Base-by-base conservation (phyloP, 2,329 filamentous ascomycete genomes). In the Knoxdaviesia capensis region DNA sequence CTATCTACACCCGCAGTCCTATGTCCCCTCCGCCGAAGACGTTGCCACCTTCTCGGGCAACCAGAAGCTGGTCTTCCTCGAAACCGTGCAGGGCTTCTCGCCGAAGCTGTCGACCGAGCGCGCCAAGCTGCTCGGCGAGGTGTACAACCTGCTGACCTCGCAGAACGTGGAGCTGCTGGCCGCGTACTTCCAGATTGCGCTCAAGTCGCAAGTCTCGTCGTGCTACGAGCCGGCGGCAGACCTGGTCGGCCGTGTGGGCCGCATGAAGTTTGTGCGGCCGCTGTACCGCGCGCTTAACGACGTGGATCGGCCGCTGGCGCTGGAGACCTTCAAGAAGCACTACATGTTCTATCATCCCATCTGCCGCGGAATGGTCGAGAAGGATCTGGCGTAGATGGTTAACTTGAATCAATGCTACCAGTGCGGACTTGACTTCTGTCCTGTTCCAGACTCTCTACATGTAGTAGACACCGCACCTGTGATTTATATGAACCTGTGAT, bases 191-290 rank as follows among this genome's bases (percentile, higher is more conserved):
- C 71, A 75, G 42, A 71, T 94, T 33, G 83, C 83, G 1, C 69
- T 98, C 53, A 73, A 73, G 51, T 80, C 83, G 8, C 72, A 76
- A 44, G 82, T 86, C 51, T 59, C 68, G 41, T 71, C 66, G 44
- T 72, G 80, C 34, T 84, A 88, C 52, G 56, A 73, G 45, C 77
- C 78, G 1, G 74, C 84, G 0, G 76, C 80, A 1, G 73, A 82
- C 45, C 64, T 94, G 43, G 65, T 96, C 35, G 82, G 83, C 32
- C 68, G 69, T 41, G 86, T 94, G 29, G 90, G 90, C 8, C 68
- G 90, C 44, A 96, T 98, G 90, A 96, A 96, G 70, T 96, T 88
- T 59, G 88, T 96, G 45, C 69, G 88, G 39, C 85, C 88, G 28
- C 61, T 96, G 53, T 94, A 80, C 62, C 71, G 80, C 46, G 70